Evolutionary conservation across 345 rosid species (phyloP), one percentile per base, ranked within the genome.

Genomic region (Streptanthus diversifolius): DNA sequence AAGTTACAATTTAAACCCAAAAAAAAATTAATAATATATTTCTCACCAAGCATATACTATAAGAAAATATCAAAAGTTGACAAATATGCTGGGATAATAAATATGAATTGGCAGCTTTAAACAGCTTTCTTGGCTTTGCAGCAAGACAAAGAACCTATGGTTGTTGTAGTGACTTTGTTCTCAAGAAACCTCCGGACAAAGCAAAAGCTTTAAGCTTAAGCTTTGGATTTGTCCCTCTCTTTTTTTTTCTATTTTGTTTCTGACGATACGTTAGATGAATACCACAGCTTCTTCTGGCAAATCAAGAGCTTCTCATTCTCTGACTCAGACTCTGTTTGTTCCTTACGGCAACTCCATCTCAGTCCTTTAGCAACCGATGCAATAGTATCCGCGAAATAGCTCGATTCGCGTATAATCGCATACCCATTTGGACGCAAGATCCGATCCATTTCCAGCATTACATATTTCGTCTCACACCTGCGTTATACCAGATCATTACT

Each of bases 281-380:
- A 84, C 96, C 97, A 95, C 18, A 91, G 90, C 47, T 87, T 91
- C 82, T 95, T 95, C 84, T 90, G 88, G 85, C 99, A 95, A 70
- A 91, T 52, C 80, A 95, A 67, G 59, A 95, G 8, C 82, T 85
- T 95, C 85, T 91, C 99, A 81, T 82, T 90, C 79, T 79, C 87
- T 14, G 81, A 79, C 4, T 75, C 76, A 8, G 87, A 80, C 64
- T 89, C 95, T 0, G 97, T 83, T 39, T 87, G 77, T 60, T 93
- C 93, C 66, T 85, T 86, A 4, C 63, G 91, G 84, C 98, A 93
- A 44, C 80, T 70, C 98, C 98, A 93, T 78, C 83, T 83, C 89
- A 93, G 66, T 37, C 90, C 97, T 82, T 88, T 91, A 5, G 87
- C 96, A 59, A 89, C 78, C 54, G 74, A 60, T n/a, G 89, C 82